phyloP scores from a whole-genome alignment of 2,329 filamentous ascomycete genomes.

The Paraconiothyrium brasiliense region DNA sequence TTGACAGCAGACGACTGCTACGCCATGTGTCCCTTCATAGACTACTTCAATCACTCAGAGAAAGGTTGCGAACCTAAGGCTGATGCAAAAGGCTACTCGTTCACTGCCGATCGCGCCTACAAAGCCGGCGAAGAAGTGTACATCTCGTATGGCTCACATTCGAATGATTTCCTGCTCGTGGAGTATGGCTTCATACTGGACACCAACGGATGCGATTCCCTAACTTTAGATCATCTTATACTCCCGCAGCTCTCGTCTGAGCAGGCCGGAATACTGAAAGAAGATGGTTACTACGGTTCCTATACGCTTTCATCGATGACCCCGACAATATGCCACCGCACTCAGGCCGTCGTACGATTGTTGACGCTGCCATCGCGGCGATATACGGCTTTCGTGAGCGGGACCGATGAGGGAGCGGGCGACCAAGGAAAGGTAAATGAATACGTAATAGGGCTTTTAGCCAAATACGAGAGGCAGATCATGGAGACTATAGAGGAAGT shows the following conservation, averaged over 20 bases:
- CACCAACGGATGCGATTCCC: slow-evolving; percentile 50
- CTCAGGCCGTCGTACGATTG: slow-evolving; percentile 55
- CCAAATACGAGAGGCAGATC: slow-evolving; percentile 41
- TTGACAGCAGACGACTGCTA: slow-evolving; percentile 66
- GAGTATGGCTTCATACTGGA: slow-evolving; percentile 67
- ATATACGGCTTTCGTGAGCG: slow-evolving; percentile 43
- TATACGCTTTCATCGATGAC: slow-evolving; percentile 38
- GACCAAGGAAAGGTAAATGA: slow-evolving; percentile 50
- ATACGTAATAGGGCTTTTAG: slow-evolving; percentile 45
- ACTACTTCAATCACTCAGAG: slow-evolving; percentile 72
- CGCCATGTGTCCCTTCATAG: slow-evolving; percentile 75
- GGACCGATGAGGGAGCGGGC: slow-evolving; percentile 42
- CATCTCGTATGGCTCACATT: slow-evolving; percentile 75
- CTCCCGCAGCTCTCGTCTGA: slow-evolving; percentile 46
- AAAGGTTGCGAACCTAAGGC: slow-evolving; percentile 63
- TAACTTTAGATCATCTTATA: slow-evolving; percentile 55
- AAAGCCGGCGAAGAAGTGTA: slow-evolving; percentile 70
- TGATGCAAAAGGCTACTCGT: slow-evolving; percentile 61
- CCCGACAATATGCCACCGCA: slow-evolving; percentile 54
- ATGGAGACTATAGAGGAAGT: slow-evolving; percentile 40
- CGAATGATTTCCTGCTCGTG: slow-evolving; percentile 75
- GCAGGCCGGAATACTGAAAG: slow-evolving; percentile 50
- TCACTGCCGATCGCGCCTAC: slow-evolving; percentile 64
- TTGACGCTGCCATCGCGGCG: slow-evolving; percentile 40
- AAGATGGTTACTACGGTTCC: slow-evolving; percentile 53